Evolutionary conservation across 1,139 yeast genomes (phyloP), one percentile per base, ranked within the genome.

Genomic region (Saccharomyces hybrid): DNA sequence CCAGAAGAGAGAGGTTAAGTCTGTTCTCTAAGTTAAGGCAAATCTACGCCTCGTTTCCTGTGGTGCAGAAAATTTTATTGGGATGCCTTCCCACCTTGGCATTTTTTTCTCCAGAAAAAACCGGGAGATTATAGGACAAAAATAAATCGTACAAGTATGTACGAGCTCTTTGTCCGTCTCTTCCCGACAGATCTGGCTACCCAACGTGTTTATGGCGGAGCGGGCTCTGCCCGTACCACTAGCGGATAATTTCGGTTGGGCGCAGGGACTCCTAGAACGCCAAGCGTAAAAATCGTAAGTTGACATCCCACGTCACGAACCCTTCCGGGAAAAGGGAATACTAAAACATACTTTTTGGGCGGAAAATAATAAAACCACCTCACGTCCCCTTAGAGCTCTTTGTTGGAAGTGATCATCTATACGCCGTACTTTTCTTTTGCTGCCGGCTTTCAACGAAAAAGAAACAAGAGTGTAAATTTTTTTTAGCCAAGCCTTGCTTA

Each of bases 401-500:
- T 11, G 44, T 38, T 19, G n/a, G n/a, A 38, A 38, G 21, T 5
- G 14, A 12, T 14, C 14, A 34, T 34, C 21, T 14, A 34, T 11
- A 34, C 19, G 21, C 21, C 42, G 42, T 14, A n/a, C 46, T 46
- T n/a, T 14, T 9, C 16, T 4, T 27, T 31, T 12, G 24, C 42
- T 8, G 19, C 49, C 19, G 14, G 44, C 46, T 49, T 49, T 49
- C 47, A 49, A n/a, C 32, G 14, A 16, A 47, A 47, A 24, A 24
- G 26, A 24, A 24, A 24, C 26, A 24, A 24, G 26, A 24, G 5
- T 24, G 4, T 24, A 4, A 24, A 4, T 24, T 24, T 6, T 11
- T 4, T 12, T 16, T 16, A 7, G 38, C 14, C 14, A 32, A 32
- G 38, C 38, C 38, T 32, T 32, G 38, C 8, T 32, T 2, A 12